Conservation (phyloP, 2,329 filamentous ascomycete genomes). For the Alternaria angustiovoidea region DNA sequence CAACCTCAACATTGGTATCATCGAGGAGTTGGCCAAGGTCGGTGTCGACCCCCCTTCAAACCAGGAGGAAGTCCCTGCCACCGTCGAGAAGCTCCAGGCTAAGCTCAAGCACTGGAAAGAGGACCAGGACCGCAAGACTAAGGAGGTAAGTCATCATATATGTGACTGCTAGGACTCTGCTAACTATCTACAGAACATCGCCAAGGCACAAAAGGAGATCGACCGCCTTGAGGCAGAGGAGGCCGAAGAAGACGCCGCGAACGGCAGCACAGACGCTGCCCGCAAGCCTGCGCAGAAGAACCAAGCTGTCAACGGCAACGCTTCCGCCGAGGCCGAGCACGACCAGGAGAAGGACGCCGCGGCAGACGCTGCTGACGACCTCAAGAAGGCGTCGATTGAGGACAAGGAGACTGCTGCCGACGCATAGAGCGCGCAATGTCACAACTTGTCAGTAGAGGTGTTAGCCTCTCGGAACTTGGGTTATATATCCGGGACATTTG, state of each 20-base stretch:
- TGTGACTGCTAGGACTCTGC: not conserved
- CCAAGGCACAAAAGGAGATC: slow-evolving; percentile 95
- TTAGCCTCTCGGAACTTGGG: slow-evolving; percentile 23
- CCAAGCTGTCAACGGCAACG: slow-evolving; percentile 60
- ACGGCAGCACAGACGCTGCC: slow-evolving; percentile 63
- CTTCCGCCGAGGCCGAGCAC: slow-evolving; percentile 62
- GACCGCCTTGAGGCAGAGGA: slow-evolving; percentile 81
- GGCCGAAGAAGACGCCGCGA: slow-evolving; percentile 54
- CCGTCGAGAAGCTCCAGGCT: slow-evolving; percentile 87
- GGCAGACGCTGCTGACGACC: slow-evolving; percentile 65
- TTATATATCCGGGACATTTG: slow-evolving; percentile 24
- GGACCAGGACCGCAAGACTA: slow-evolving; percentile 87
- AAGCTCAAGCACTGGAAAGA: slow-evolving; percentile 93
- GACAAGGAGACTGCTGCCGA: slow-evolving; percentile 51
- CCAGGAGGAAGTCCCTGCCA: slow-evolving; percentile 78
- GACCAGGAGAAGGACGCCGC: slow-evolving; percentile 67
- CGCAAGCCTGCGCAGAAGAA: slow-evolving; percentile 63
- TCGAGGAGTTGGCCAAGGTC: slow-evolving; percentile 87
- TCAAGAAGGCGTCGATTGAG: slow-evolving; percentile 68
- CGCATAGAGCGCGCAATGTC: slow-evolving; percentile 29
- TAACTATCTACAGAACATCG: slow-evolving; percentile 76
- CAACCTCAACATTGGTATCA: slow-evolving; percentile 88
- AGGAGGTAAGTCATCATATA: slow-evolving; percentile 71
- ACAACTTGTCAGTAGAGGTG: slow-evolving; percentile 10
- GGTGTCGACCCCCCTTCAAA: slow-evolving; percentile 88